A percentile compares a stretch with the other conserved stretches of the same genome.
Conservation (phyloP, 2,329 filamentous ascomycete species). For the Claviceps sp. region DNA sequence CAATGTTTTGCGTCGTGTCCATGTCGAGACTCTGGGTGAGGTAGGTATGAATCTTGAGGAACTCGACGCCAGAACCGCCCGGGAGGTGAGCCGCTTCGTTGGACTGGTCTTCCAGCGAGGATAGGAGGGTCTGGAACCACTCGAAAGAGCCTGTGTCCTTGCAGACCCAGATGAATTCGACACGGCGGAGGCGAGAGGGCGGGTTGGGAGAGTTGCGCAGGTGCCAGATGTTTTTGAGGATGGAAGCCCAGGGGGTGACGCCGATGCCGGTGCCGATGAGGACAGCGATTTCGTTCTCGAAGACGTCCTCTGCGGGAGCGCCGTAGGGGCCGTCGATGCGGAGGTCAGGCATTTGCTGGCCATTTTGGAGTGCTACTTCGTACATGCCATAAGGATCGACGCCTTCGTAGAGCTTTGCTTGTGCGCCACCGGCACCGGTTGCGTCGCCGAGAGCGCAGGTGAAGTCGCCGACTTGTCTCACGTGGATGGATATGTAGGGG, state of each 20-base stretch:
- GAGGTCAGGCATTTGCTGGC: slow-evolving; percentile 79
- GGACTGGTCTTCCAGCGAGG: slow-evolving; percentile 79
- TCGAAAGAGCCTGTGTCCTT: slow-evolving; percentile 92
- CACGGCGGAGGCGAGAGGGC: slow-evolving; percentile 74
- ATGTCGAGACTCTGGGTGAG: slow-evolving; percentile 86
- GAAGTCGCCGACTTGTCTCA: slow-evolving; percentile 94
- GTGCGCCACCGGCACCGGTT: slow-evolving; percentile 77
- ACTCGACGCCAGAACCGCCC: slow-evolving; percentile 60
- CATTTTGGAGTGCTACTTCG: slow-evolving; percentile 88
- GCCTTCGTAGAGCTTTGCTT: slow-evolving; percentile 79
- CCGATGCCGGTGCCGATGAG: slow-evolving; percentile 79
- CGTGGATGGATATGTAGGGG: slow-evolving; percentile 84
- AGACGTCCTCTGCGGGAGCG: slow-evolving; percentile 93
- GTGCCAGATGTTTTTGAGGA: slow-evolving; percentile 97
- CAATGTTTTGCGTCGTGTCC: slow-evolving; percentile 91
- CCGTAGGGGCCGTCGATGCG: slow-evolving; percentile 94
- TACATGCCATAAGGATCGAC: slow-evolving; percentile 95
- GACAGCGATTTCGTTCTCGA: slow-evolving; percentile 80
- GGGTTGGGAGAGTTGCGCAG: slow-evolving; percentile 81
- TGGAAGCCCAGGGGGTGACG: slow-evolving; percentile 75
- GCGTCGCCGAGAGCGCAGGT: slow-evolving; percentile 88
- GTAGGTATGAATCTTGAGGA: slow-evolving; percentile 95
- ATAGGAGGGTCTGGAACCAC: slow-evolving; percentile 94
- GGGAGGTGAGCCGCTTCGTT: slow-evolving; percentile 53
- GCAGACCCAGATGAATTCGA: slow-evolving; percentile 99